These are phyloP conservation scores for Pseudoperonospora humuli DNA, from an alignment of 352 stramenopile genomes.

Conservation along the genomic window DNA sequence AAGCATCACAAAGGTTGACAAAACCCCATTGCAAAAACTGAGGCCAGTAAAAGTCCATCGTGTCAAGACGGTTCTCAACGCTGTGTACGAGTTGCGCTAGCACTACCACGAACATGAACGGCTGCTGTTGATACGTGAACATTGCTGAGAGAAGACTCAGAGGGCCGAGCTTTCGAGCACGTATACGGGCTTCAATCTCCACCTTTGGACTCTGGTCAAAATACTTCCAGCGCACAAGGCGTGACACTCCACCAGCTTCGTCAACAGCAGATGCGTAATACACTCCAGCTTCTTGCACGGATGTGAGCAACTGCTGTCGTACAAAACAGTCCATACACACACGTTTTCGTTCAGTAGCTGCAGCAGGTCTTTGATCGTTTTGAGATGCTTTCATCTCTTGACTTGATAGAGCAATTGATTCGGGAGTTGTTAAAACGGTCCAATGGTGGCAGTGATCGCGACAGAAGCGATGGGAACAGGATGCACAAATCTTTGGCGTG, in stretches of 20 bases:
- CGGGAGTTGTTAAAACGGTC: conserved; percentile 13
- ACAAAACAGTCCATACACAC: conserved; percentile 51
- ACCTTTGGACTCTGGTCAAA: conserved; percentile 43
- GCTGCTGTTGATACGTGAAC: conserved; percentile 59
- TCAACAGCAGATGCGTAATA: conserved; percentile 34
- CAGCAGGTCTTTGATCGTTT: conserved; percentile 1
- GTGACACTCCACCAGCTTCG: conserved; percentile 40
- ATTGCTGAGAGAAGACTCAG: conserved; percentile 50
- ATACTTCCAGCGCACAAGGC: conserved; percentile 45
- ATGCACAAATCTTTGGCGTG: conserved; percentile 39
- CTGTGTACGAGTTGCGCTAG: conserved; percentile 52
- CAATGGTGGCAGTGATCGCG: conserved; percentile 34
- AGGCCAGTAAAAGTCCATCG: conserved; percentile 65
- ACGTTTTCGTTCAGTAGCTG: conserved; percentile 7
- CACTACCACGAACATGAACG: conserved; percentile 64
- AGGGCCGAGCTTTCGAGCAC: conserved; percentile 32
- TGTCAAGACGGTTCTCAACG: conserved; percentile 43
- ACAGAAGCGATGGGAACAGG: conserved; percentile 42
- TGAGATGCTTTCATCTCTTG: conserved; percentile 2
- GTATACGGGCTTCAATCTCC: conserved; percentile 34
- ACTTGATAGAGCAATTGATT: conserved; percentile 7
- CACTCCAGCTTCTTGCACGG: conserved; percentile 25
- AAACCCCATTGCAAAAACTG: conserved; percentile 66
- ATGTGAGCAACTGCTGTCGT: conserved; percentile 41
- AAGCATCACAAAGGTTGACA: conserved; percentile 31